Evolutionary conservation across 352 stramenopile species (phyloP), one percentile per base, ranked within the genome.

Genomic region (Pythium grandisporangium): DNA sequence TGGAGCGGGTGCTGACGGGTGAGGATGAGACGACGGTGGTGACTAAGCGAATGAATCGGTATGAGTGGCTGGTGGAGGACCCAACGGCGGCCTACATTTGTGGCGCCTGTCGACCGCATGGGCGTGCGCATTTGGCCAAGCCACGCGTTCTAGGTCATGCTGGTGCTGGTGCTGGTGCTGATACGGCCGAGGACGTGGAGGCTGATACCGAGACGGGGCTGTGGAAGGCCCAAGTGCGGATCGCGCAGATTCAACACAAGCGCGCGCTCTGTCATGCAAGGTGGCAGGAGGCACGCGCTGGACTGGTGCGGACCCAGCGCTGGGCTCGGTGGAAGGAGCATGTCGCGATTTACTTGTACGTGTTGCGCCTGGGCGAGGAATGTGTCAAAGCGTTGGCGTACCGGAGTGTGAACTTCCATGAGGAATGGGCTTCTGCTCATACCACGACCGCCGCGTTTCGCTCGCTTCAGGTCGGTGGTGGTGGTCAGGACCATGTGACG

Each of bases 311-410:
- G 26, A 45, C 62, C 11, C 63, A 80, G 34, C 65, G 70, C 17
- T 94, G 78, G 77, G 83, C 84, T 17, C 58, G 59, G 23, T 79
- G 82, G 61, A 73, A 77, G 20, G 74, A 87, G 14, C 60, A 91
- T 38, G 74, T 76, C 2, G 66, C 78, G 10, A 70, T 94, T 4
- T 94, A 90, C 39, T 42, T 94, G 24, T 89, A 91, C 42, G 64
- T 90, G 2, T 50, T 94, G 25, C 76, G 76, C 5, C 53, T 92
- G 6, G 81, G 78, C 2, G 78, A 94, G 48, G 78, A 92, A 34
- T 94, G 81, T 51, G 40, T 94, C n/a, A 83, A 80, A 35, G 68
- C 56, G 4, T 64, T 93, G 35, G 68, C 75, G 25, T 87, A 69
- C 33, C 75, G 73, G n/a, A 91, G 78, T 48, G 57, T 86, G 7